Percentiles rank a stretch among this genome's conserved stretches.
Conservation (phyloP, 148 eudicot species). For the Agrostemma githago region DNA sequence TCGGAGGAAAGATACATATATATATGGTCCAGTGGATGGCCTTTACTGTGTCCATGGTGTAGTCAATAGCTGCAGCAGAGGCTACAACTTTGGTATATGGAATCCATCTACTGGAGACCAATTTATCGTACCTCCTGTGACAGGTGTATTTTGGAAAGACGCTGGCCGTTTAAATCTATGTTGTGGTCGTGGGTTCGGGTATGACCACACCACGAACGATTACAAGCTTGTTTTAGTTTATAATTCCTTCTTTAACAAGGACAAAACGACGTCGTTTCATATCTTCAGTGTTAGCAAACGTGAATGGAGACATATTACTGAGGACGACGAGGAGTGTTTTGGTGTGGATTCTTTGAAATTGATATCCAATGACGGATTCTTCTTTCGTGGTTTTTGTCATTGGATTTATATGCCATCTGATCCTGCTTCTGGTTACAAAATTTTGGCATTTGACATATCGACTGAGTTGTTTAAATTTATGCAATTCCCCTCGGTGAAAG, state of each 20-base stretch:
- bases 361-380: not conserved
- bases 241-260: too few relatives aligned
- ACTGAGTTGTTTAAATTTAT: not conserved
- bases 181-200: not conserved
- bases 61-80: not conserved
- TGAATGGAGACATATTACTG: not conserved
- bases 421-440: too few relatives aligned
- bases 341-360: not conserved
- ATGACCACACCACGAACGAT: not conserved
- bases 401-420: not conserved
- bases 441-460: not conserved
- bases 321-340: too few relatives aligned
- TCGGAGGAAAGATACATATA: too few relatives aligned
- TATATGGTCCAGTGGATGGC: not conserved
- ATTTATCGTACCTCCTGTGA: not conserved
- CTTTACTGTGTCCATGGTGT: not conserved
- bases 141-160: too few relatives aligned
- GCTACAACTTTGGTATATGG: not conserved
- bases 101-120: not conserved
- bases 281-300: not conserved
- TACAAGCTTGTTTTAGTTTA: not conserved
- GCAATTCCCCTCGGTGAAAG: not conserved
- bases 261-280: not conserved
- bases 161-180: too few relatives aligned
- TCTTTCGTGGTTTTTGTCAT: not conserved